These are phyloP conservation scores for Paramecium sonneborni DNA, from an alignment of 73 alveolate species.

Conservation along the genomic window DNA sequence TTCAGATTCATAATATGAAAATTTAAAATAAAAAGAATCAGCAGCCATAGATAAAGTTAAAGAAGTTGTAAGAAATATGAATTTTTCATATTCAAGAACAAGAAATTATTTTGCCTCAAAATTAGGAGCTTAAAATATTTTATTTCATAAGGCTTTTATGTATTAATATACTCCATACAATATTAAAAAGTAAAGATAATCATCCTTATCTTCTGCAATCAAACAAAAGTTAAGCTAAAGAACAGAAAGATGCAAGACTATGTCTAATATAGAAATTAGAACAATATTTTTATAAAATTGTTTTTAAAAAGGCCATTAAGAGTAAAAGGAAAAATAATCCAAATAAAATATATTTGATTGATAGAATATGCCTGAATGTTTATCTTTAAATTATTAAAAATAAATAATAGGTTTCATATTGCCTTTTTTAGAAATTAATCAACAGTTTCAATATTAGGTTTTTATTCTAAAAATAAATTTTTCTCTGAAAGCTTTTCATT, in stretches of 20 bases:
- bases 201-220: background rate
- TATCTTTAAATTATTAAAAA: background rate
- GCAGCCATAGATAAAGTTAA: background rate
- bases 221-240: background rate
- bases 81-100: background rate
- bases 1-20: background rate
- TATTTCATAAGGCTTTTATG: background rate
- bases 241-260: background rate
- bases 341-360: background rate
- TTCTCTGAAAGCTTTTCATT: background rate
- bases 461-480: background rate
- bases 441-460: background rate
- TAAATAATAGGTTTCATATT: background rate
- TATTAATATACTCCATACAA: background rate
- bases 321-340: background rate
- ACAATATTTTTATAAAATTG: background rate
- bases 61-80: constrained; percentile 19
- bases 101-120: background rate
- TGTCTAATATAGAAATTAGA: background rate
- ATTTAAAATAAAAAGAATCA: background rate
- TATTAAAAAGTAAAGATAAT: background rate
- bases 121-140: background rate
- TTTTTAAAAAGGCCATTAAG: background rate
- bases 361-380: background rate
- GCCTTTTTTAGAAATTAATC: background rate